Percentiles rank a stretch among this genome's conserved stretches.
Evolutionary conservation across 202 grass and related monocot species (phyloP).

Genomic region (Bolboschoenoplectus hybrid): DNA sequence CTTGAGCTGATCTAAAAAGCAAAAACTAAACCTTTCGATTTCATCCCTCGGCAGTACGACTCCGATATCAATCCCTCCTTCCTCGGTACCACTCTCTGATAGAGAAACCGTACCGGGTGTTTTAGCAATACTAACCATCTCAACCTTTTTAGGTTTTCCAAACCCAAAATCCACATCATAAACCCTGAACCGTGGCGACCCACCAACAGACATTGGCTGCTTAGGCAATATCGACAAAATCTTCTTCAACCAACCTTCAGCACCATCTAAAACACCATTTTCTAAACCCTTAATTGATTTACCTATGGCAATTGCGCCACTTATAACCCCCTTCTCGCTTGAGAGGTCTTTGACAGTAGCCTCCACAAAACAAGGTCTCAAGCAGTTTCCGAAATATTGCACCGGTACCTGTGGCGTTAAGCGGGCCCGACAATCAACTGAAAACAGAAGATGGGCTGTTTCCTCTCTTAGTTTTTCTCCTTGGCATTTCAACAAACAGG

Average conservation of each 20-base stretch:
- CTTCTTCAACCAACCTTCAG: constrained; percentile 47
- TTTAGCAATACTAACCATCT: constrained; percentile 57
- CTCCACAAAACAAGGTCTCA: constrained; percentile 51
- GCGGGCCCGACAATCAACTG: constrained; percentile 47
- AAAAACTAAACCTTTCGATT: constrained; percentile 47
- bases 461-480: not conserved
- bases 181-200: constrained; percentile 53
- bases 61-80: constrained; percentile 57
- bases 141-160: constrained; percentile 58
- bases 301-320: constrained; percentile 46
- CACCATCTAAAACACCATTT: constrained; percentile 45
- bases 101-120: constrained; percentile 56
- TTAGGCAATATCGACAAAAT: constrained; percentile 35
- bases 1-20: constrained; percentile 35
- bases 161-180: constrained; percentile 69
- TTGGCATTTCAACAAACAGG: constrained; percentile 49
- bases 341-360: constrained; percentile 35
- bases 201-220: constrained; percentile 50
- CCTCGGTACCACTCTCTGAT: constrained; percentile 44
- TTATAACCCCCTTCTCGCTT: constrained; percentile 32
- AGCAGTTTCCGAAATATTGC: constrained; percentile 74
- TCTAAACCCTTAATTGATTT: constrained; percentile 43
- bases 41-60: constrained; percentile 46
- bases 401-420: constrained; percentile 46
- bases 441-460: constrained; percentile 44